Evolutionary conservation across 371 early-diverging fungal genomes (phyloP), one percentile per base, ranked within the genome.

Genomic region (Mucor saturninus): DNA sequence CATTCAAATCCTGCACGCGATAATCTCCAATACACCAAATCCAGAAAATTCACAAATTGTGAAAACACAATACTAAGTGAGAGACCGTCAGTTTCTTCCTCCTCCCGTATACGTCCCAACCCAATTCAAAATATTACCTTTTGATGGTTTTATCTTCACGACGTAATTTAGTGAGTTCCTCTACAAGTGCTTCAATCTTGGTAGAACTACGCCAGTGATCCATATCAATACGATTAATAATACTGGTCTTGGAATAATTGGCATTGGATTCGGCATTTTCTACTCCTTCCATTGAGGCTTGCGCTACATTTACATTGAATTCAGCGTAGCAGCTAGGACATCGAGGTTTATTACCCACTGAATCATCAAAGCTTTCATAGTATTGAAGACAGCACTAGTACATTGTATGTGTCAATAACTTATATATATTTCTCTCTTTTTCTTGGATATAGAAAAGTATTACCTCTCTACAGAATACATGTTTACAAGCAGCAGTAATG

Each of bases 11-110:
- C 99, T 4, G 95, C 95, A 35, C 95, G 86, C 48, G 92, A 88
- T n/a, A 98, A 83, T 2, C 97, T 85, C 97, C 97, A 97, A 55
- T 96, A 91, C 54, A 96, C 87, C 52, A 98, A 75, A 71, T 98
- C 97, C 0, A 98, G 76, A 68, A 98, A 97, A 56, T 91, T 91
- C 32, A 94, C 94, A 79, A 95, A 98, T 74, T 83, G 83, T 53
- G 83, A 76, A 56, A 78, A 78, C 0, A 79, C 78, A 64, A 81
- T 80, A 46, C 75, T 73, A 68, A 5, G 29, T 42, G 26, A 7
- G 48, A n/a, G n/a, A n/a, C n/a, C n/a, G n/a, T n/a, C n/a, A n/a
- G n/a, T 7, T 13, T 29, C 30, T 37, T 4, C 30, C 11, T n/a
- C 13, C 5, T 10, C 46, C 26, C 28, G 38, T 59, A 0, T 9